Conservation (phyloP, 768 basidiomycete genomes). For the Naganishia vaughanmartiniae region DNA sequence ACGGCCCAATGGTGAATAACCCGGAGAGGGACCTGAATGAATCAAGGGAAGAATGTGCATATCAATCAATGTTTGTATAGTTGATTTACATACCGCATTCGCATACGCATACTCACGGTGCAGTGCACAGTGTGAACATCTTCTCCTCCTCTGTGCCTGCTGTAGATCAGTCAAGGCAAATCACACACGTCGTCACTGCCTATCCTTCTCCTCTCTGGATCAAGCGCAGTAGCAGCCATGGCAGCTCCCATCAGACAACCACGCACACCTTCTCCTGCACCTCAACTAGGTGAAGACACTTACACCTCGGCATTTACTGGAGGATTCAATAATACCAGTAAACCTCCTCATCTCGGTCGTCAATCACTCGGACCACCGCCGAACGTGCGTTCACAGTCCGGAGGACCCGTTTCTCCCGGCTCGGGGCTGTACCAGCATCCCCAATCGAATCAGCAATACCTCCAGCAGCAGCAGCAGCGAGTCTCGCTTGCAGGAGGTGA, state of each 20-base stretch:
- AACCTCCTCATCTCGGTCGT: slow-evolving; percentile 18
- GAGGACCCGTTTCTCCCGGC: slow-evolving; percentile 8
- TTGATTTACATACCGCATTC: background rate
- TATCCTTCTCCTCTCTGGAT: background rate
- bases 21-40: background rate
- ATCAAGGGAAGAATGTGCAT: too few species aligned
- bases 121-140: background rate
- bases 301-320: background rate
- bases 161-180: slow-evolving; percentile 6
- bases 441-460: background rate
- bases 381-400: background rate
- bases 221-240: slow-evolving; percentile 3
- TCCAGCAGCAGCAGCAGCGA: slow-evolving; percentile 2
- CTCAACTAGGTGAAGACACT: background rate
- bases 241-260: slow-evolving; percentile 19
- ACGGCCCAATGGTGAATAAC: background rate
- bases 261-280: slow-evolving; percentile 4
- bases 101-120: background rate
- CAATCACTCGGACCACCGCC: slow-evolving; percentile 18
- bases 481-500: slow-evolving; percentile 24
- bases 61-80: too few species aligned
- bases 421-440: slow-evolving; percentile 4
- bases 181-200: background rate
- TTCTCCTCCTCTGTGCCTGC: background rate
- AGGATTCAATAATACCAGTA: background rate